Base-by-base conservation (phyloP, 2,329 filamentous ascomycete genomes). In the Nemania sp. region DNA sequence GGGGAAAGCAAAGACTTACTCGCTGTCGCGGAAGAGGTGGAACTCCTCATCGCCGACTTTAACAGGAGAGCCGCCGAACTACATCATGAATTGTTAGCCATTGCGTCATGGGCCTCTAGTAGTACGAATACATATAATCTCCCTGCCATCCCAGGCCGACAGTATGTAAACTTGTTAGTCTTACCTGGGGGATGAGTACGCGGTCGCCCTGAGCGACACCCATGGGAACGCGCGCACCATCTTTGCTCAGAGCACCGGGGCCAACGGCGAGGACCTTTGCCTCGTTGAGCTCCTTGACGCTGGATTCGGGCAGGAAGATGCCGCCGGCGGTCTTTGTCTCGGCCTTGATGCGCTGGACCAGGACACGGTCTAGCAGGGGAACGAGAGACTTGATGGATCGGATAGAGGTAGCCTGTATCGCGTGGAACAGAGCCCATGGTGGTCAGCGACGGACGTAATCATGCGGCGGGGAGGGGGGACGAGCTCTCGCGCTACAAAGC, bases 41-140 rank as follows among this genome's bases (percentile, higher is more conserved):
- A 87, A 98, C 82, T 99, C 95, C 70, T 98, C 92, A 72, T 99
- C 94, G 70, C 94, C 95, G 71, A 98, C 91, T 87, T 98, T 98
- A 78, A 99, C 88, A 67, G 94, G 90, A 75, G 90, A 95, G 67
- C 95, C 95, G 73, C 95, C 95, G 74, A 89, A 99, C 91, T 96
- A 72, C 34, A 67, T 48, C 48, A 21, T 40, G 21, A 47, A 21
- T 20, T 3, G 42, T 70, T 32, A 64, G 62, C 47, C 11, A 68
- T 25, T 48, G 35, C 39, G 43, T 40, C 48, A 18, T 15, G 9
- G 12, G n/a, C 15, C 12, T 34, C 17, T 15, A 4, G 10, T 10
- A 32, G 13, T 5, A 47, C n/a, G 12, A 13, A 20, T 20, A 10
- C 12, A 29, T 25, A 32, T 37, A n/a, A 42, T 21, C n/a, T 20